A percentile compares a stretch with the other conserved stretches of the same genome.
Conservation (phyloP, 768 basidiomycete genomes). For the Lepiota subincarnata region DNA sequence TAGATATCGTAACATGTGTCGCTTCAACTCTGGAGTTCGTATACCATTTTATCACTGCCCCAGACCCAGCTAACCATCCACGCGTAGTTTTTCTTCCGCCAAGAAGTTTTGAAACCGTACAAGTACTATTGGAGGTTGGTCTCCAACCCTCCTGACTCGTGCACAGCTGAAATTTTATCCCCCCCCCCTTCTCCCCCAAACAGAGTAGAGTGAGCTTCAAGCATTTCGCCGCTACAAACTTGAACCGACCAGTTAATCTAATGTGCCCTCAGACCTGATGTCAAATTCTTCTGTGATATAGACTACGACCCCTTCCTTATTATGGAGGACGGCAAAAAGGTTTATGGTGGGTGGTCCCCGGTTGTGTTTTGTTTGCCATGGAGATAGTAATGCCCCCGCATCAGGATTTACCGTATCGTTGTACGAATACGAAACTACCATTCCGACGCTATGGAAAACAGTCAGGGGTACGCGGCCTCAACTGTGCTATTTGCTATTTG, state of each 20-base stretch:
- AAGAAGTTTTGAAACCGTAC: conserved; percentile 74
- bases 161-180: conserved; percentile 3
- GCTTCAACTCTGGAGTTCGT: conserved; percentile 89
- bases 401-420: conserved; percentile 79
- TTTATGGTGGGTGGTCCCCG: conserved; percentile 56
- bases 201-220: conserved; percentile 42
- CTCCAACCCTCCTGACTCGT: not conserved
- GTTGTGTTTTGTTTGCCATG: not conserved
- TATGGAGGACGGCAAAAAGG: conserved; percentile 83
- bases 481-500: not conserved
- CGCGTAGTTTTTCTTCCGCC: conserved; percentile 77
- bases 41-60: not conserved
- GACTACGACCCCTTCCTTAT: conserved; percentile 84
- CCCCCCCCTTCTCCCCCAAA: too few species aligned
- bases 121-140: conserved; percentile 79
- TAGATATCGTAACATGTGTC: conserved; percentile 94
- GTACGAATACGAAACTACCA: conserved; percentile 81
- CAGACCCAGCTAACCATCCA: not conserved
- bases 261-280: conserved; percentile 54
- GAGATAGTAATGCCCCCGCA: conserved; percentile 15
- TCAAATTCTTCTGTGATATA: conserved; percentile 85
- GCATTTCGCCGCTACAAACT: not conserved
- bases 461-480: conserved; percentile 53
- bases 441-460: conserved; percentile 79
- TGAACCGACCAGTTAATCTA: not conserved